These are phyloP conservation scores for Chaetomium sp. DNA, from an alignment of 2,329 filamentous ascomycete species.

Conservation along the genomic window DNA sequence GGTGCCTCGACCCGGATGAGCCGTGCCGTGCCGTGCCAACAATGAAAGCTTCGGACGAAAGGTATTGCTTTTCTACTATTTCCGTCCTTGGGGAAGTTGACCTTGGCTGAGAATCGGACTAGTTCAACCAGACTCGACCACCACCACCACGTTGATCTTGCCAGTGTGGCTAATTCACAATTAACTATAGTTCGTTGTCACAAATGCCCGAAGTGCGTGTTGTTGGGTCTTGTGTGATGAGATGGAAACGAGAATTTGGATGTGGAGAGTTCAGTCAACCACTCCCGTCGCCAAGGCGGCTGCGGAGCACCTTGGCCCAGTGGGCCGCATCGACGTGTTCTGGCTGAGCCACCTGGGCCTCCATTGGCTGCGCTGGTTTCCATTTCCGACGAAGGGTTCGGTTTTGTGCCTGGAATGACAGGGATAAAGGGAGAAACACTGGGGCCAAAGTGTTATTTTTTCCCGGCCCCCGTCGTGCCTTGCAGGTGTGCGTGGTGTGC, in stretches of 20 bases:
- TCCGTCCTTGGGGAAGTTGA: not conserved
- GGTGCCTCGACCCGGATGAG: not conserved
- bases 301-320: slow-evolving; percentile 5
- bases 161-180: too few relatives aligned
- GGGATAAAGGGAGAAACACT: not conserved
- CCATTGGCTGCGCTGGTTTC: slow-evolving; percentile 18
- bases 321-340: slow-evolving; percentile 15
- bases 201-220: too few relatives aligned
- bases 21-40: slow-evolving; percentile 8
- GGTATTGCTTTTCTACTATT: not conserved
- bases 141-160: too few relatives aligned
- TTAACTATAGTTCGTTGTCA: too few relatives aligned
- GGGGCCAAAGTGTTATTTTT: not conserved
- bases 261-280: too few relatives aligned
- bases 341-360: not conserved
- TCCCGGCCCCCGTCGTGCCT: slow-evolving; percentile 14
- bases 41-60: slow-evolving; percentile 8
- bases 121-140: too few relatives aligned
- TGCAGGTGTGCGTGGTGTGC: slow-evolving; percentile 9
- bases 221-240: too few relatives aligned
- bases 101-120: too few relatives aligned
- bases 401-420: slow-evolving; percentile 13
- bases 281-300: slow-evolving; percentile 4
- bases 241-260: too few relatives aligned
- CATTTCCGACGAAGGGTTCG: slow-evolving; percentile 15